Evolutionary conservation across 73 alveolate species (phyloP), one percentile per base, ranked within the genome.

Genomic region (Paramecium primaurelia): DNA sequence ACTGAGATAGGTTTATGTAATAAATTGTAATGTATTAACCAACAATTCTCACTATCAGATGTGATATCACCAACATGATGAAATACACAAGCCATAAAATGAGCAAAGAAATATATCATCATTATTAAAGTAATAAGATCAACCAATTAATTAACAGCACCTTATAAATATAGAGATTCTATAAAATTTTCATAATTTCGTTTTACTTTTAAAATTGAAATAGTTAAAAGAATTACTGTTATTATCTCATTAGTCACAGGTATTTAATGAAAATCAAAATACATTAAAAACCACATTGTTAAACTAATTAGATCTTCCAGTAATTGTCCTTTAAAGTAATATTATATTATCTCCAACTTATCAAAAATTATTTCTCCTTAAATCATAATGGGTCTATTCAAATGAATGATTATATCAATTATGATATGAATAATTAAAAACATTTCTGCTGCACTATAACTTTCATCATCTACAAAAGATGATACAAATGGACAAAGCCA

Each of bases 31-130:
- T 47, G 44, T 25, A 80, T 45, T 6, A 80, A 20, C 91, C 91
- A 80, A 14, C 42, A 45, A 11, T 34, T 47, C 7, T 64, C 91
- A 25, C 25, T 6, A 26, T 80, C 45, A 3, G 45, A 18, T 25
- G 77, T 80, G 0, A 32, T 20, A 32, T 25, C 44, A n/a, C 64
- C 71, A 2, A 80, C 73, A 44, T 80, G 58, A 80, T 80, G 75
- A 20, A 42, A 80, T 32, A 80, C 44, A 80, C 91, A 80, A 5
- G 91, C 91, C 58, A 80, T 32, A 5, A 80, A 26, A 47, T 80
- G 91, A 3, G 42, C 44, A 45, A 42, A 80, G 32, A 49, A 45
- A 22, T 45, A 80, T 45, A 80, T 80, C 73, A 42, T 25, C 32
- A 80, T 25, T 45, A 80, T 80, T 16, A 73, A 22, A 0, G 87